Evolutionary conservation across 257 asterid genomes (phyloP).

Genomic region (Linaria vulgaris): DNA sequence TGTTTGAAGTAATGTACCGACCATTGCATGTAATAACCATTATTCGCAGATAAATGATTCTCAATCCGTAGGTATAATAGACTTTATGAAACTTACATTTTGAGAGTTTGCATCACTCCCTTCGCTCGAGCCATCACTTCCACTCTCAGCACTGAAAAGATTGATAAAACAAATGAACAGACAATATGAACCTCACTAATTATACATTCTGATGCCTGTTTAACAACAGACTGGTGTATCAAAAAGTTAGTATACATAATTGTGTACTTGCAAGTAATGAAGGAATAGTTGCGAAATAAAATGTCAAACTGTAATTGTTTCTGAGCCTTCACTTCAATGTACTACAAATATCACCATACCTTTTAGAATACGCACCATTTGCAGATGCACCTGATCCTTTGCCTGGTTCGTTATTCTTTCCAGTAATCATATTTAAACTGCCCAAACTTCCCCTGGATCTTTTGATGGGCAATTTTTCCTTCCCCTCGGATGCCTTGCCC

Average conservation of each 20-base stretch:
- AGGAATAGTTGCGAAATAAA: constrained; percentile 5
- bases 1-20: neutral
- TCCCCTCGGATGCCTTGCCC: constrained; percentile 74
- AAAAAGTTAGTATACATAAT: neutral
- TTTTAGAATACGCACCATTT: constrained; percentile 70
- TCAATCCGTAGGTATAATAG: neutral
- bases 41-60: neutral
- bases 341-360: constrained; percentile 37
- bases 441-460: constrained; percentile 92
- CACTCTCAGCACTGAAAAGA: constrained; percentile 72
- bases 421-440: constrained; percentile 79
- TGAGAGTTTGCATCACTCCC: constrained; percentile 82
- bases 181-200: constrained; percentile 1
- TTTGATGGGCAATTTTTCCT: constrained; percentile 89
- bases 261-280: constrained; percentile 5
- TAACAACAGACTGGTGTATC: neutral
- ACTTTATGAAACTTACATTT: constrained; percentile 5
- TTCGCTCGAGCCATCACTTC: constrained; percentile 83
- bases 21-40: neutral
- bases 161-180: constrained; percentile 15
- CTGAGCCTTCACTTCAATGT: too few species aligned
- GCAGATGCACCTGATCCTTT: constrained; percentile 65
- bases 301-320: constrained; percentile 6
- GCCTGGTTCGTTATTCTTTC: constrained; percentile 66
- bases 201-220: neutral